Percentiles rank a stretch among this genome's conserved stretches.
Evolutionary conservation across 2,329 filamentous ascomycete genomes (phyloP).

Genomic region (Aspergillus pseudonomiae): DNA sequence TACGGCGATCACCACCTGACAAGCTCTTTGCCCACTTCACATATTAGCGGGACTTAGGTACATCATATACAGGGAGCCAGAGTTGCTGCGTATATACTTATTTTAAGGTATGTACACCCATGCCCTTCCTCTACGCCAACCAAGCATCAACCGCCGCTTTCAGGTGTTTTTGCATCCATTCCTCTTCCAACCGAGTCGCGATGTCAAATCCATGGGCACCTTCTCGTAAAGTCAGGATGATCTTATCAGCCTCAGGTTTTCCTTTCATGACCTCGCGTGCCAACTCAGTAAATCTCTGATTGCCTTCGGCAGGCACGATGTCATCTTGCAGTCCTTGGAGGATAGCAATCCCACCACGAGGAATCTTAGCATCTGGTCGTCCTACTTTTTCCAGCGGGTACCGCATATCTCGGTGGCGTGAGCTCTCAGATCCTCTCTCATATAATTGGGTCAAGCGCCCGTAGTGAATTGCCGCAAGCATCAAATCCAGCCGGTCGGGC

Average conservation of each 20-base stretch:
- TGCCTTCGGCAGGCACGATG: slow-evolving; percentile 33
- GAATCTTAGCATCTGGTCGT: slow-evolving; percentile 23
- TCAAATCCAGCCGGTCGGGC: slow-evolving; percentile 18
- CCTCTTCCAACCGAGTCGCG: slow-evolving; percentile 23
- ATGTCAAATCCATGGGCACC: slow-evolving; percentile 44
- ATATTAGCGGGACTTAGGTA: too few relatives aligned
- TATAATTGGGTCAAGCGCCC: slow-evolving; percentile 23
- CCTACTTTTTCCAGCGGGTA: slow-evolving; percentile 36
- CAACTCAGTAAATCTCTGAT: slow-evolving; percentile 30
- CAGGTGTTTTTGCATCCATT: slow-evolving; percentile 34
- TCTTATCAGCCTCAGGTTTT: slow-evolving; percentile 23
- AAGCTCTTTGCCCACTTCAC: too few relatives aligned
- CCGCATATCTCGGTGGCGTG: slow-evolving; percentile 14
- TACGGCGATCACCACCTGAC: too few relatives aligned
- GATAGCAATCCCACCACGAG: slow-evolving; percentile 34
- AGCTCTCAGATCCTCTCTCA: slow-evolving; percentile 19
- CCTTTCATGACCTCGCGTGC: slow-evolving; percentile 27
- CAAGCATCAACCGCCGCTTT: slow-evolving; percentile 28
- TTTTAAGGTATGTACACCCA: not conserved
- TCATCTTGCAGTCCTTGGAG: slow-evolving; percentile 39
- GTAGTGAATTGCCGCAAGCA: slow-evolving; percentile 22
- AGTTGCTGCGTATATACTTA: too few relatives aligned
- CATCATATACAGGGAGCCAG: too few relatives aligned
- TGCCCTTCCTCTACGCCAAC: slow-evolving; percentile 20
- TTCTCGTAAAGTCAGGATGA: slow-evolving; percentile 30